Evolutionary conservation across 2,329 filamentous ascomycete genomes (phyloP).

Genomic region (Dryadomyces quercivorus): DNA sequence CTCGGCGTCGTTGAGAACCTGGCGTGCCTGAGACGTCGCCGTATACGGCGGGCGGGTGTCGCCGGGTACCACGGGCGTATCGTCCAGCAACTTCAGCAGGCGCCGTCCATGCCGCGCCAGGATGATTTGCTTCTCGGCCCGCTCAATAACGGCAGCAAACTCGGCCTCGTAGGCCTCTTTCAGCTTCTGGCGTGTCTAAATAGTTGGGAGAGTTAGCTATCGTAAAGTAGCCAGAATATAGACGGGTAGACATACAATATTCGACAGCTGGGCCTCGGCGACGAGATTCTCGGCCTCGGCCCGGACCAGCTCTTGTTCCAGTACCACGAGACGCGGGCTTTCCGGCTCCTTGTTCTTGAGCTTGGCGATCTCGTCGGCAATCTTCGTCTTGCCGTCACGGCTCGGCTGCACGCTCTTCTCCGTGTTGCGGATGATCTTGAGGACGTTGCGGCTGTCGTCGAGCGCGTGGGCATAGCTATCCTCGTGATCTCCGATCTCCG

Average conservation of each 20-base stretch:
- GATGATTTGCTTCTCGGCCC: slow-evolving; percentile 92
- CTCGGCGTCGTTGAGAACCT: slow-evolving; percentile 87
- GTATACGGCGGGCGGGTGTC: slow-evolving; percentile 61
- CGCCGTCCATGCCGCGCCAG: slow-evolving; percentile 82
- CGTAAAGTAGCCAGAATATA: neutral
- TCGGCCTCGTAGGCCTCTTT: slow-evolving; percentile 89
- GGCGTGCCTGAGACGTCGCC: slow-evolving; percentile 54
- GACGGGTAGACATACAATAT: slow-evolving; percentile 54
- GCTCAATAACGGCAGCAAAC: slow-evolving; percentile 83
- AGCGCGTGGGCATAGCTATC: slow-evolving; percentile 75
- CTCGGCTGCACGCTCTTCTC: slow-evolving; percentile 92
- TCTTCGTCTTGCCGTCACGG: slow-evolving; percentile 75
- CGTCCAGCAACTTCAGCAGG: slow-evolving; percentile 75
- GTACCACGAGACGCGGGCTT: slow-evolving; percentile 64
- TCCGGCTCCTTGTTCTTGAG: slow-evolving; percentile 87
- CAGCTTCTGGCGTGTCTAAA: slow-evolving; percentile 81
- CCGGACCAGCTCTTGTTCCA: slow-evolving; percentile 93
- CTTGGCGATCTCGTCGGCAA: slow-evolving; percentile 83
- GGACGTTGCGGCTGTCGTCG: slow-evolving; percentile 67
- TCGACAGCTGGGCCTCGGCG: slow-evolving; percentile 90
- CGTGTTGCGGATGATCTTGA: slow-evolving; percentile 92
- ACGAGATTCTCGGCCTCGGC: slow-evolving; percentile 94
- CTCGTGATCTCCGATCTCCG: slow-evolving; percentile 90
- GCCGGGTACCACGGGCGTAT: slow-evolving; percentile 79
- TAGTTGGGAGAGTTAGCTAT: neutral